phyloP scores from a whole-genome alignment of 1,284 basidiomycete species.

The Irpex lacteus region DNA sequence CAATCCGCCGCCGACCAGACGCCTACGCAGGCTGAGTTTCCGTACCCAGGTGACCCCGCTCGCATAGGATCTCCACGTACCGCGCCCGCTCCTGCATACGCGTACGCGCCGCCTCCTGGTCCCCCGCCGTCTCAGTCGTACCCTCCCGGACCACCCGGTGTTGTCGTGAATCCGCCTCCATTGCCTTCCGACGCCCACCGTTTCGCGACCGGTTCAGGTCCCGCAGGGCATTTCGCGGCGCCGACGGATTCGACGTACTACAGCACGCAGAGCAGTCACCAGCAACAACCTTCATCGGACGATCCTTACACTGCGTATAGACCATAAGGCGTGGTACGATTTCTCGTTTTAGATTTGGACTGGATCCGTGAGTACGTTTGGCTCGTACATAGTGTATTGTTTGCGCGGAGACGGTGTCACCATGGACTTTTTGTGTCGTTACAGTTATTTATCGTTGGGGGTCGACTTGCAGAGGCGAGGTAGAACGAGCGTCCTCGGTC shows the following conservation, averaged over 20 bases:
- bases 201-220: background rate
- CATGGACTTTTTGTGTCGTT: background rate
- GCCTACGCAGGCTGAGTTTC: conserved; percentile 24
- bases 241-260: conserved; percentile 22
- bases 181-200: background rate
- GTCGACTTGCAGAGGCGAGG: background rate
- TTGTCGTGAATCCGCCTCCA: background rate
- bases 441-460: background rate
- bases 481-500: too few species aligned
- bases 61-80: background rate
- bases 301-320: too few species aligned
- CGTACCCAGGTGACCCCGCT: conserved; percentile 8
- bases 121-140: background rate
- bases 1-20: conserved; percentile 13
- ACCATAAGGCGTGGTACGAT: background rate
- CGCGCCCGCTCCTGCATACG: background rate
- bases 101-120: background rate
- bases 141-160: background rate
- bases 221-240: background rate
- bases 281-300: background rate
- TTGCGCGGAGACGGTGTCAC: too few species aligned
- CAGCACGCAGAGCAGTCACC: conserved; percentile 15
- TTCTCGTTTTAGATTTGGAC: background rate
- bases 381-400: too few species aligned
- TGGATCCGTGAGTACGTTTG: too few species aligned